A percentile compares a stretch with the other conserved stretches of the same genome.
phyloP scores from a whole-genome alignment of 202 grass and related monocot genomes.

The Zizania palustris region DNA sequence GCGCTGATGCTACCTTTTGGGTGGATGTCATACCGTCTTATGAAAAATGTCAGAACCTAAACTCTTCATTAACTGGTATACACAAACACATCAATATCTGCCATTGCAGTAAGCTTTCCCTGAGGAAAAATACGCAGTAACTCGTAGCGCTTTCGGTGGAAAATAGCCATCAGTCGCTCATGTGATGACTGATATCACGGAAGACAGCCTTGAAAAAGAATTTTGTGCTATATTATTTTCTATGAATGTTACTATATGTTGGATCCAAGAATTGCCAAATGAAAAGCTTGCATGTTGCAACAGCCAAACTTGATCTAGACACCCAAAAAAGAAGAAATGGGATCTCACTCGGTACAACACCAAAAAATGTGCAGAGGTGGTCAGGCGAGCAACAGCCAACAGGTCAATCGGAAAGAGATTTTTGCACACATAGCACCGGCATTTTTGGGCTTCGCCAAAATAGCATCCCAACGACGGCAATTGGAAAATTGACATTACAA shows the following conservation, averaged over 20 bases:
- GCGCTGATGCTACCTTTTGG: too few relatives aligned
- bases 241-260: background rate
- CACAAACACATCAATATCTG: background rate
- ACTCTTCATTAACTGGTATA: too few relatives aligned
- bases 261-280: slow-evolving; percentile 10
- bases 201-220: background rate
- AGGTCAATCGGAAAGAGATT: too few relatives aligned
- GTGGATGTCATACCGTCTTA: too few relatives aligned
- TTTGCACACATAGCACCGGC: too few relatives aligned
- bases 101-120: background rate
- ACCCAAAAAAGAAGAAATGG: background rate
- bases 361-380: slow-evolving; percentile 22
- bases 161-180: background rate
- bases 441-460: too few relatives aligned
- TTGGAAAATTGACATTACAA: too few relatives aligned
- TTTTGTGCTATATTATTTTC: background rate
- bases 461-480: too few relatives aligned
- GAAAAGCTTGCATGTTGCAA: background rate
- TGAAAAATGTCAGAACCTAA: too few relatives aligned
- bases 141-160: background rate
- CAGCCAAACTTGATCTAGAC: background rate
- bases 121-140: background rate
- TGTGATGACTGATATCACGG: background rate
- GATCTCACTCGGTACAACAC: slow-evolving; percentile 11
- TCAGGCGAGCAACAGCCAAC: background rate